These are phyloP conservation scores for Catunica adiposa DNA, from an alignment of 2,329 filamentous ascomycete species.

Conservation along the genomic window DNA sequence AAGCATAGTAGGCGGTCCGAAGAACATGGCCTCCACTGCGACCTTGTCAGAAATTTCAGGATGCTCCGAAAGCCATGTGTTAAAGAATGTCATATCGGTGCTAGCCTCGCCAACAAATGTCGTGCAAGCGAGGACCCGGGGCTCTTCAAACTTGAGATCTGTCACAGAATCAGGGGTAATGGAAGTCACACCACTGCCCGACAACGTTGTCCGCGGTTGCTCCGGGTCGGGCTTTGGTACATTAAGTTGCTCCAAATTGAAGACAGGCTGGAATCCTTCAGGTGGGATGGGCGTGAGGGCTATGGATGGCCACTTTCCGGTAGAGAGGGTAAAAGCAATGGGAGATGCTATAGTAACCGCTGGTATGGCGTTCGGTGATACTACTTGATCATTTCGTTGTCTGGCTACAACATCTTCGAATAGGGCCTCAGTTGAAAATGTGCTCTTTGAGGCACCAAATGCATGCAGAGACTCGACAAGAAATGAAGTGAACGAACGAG, in stretches of 20 bases:
- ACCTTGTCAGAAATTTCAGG: conserved; percentile 41
- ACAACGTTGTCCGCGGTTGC: conserved; percentile 5
- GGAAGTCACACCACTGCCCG: conserved; percentile 21
- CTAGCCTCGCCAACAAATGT: conserved; percentile 50
- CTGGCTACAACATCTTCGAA: conserved; percentile 37
- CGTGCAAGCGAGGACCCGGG: conserved; percentile 47
- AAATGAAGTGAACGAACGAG: conserved; percentile 41
- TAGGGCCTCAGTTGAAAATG: conserved; percentile 39
- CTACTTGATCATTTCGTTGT: conserved; percentile 29
- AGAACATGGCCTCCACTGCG: conserved; percentile 49
- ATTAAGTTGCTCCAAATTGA: conserved; percentile 9
- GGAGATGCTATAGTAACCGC: conserved; percentile 23
- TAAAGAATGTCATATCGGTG: conserved; percentile 48
- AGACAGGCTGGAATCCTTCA: conserved; percentile 1
- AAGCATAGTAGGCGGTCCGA: conserved; percentile 49
- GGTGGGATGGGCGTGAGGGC: conserved; percentile 3
- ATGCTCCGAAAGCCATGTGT: conserved; percentile 47
- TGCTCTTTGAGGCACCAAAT: conserved; percentile 29
- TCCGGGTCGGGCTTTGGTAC: conserved; percentile 12
- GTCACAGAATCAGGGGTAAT: conserved; percentile 33
- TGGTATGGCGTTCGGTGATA: conserved; percentile 29
- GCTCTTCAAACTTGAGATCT: conserved; percentile 44
- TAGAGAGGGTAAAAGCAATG: conserved; percentile 38
- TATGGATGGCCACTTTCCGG: conserved; percentile 30
- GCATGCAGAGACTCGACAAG: conserved; percentile 38